Conservation (phyloP, 768 basidiomycete species). For the Calocybe gangraenosa region DNA sequence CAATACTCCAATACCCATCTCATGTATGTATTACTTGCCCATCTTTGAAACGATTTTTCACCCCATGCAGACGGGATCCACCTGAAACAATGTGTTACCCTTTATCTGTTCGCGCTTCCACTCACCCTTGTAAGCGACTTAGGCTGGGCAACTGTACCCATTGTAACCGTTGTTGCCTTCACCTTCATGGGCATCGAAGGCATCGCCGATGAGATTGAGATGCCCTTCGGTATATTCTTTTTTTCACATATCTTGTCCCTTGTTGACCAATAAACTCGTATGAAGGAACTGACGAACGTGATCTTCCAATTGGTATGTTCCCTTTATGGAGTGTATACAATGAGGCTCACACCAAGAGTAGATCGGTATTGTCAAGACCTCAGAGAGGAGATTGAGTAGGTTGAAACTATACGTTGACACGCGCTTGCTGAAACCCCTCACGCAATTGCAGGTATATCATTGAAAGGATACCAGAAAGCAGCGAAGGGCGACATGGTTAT, state of each 20-base stretch:
- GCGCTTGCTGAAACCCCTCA: slow-evolving; percentile 10
- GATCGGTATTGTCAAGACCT: slow-evolving; percentile 86
- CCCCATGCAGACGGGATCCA: slow-evolving; percentile 69
- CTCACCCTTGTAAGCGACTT: slow-evolving; percentile 80
- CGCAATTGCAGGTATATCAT: slow-evolving; percentile 56
- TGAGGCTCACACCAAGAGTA: slow-evolving; percentile 17
- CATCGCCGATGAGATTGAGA: slow-evolving; percentile 92
- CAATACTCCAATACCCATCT: slow-evolving; percentile 78
- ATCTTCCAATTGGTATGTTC: slow-evolving; percentile 68
- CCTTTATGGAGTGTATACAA: not conserved
- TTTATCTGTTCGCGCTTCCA: slow-evolving; percentile 90
- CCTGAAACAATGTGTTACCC: slow-evolving; percentile 90
- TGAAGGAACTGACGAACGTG: slow-evolving; percentile 55
- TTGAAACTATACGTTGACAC: slow-evolving; percentile 9
- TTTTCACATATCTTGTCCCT: not conserved
- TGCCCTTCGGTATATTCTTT: slow-evolving; percentile 74
- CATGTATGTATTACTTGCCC: slow-evolving; percentile 43
- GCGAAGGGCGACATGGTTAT: slow-evolving; percentile 64
- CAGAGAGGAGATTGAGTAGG: slow-evolving; percentile 80
- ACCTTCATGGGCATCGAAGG: slow-evolving; percentile 95
- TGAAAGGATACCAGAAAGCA: slow-evolving; percentile 67
- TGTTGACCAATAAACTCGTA: not conserved
- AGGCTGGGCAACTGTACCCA: slow-evolving; percentile 80
- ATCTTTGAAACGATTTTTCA: not conserved
- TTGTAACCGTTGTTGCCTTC: slow-evolving; percentile 84